Base-by-base conservation (phyloP, 2,329 filamentous ascomycete genomes). In the Fusarium palustre region DNA sequence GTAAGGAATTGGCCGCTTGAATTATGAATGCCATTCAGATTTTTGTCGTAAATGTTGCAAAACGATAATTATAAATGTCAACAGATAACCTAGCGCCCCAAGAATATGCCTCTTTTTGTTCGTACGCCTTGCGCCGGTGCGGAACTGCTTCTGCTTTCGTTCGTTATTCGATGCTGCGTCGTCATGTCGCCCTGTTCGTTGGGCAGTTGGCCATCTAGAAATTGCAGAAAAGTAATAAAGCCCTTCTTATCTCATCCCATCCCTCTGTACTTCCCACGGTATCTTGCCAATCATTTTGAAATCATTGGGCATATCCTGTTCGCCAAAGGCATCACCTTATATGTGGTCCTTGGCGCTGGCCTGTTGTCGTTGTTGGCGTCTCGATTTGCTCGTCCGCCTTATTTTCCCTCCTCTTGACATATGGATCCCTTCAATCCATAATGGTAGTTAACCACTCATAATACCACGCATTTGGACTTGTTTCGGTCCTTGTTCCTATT, bases 121-220 rank as follows among this genome's bases (percentile, higher is more conserved):
- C 74, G 73, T 79, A 76, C 79, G 77, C 79, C 79, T 76, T 80
- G 79, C 79, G 79, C 79, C 79, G 74, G 71, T 78, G 73, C 74
- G 76, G 74, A 76, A 74, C 73, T 76, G 70, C 70, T 69, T 75
- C 71, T 74, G 68, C 68, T 76, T 71, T 75, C 64, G 69, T 77
- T 78, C 72, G 73, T 77, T 69, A 71, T 74, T 73, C 68, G 71
- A 78, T 77, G 76, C 73, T 76, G 73, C 75, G 72, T 78, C 71
- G 70, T 75, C 68, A 73, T 75, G 69, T 75, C 64, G 74, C 68
- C 70, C 72, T 73, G 48, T 53, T 72, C 48, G 62, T 74, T 58
- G 70, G 65, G 73, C 64, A 65, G 59, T 64, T 69, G 69, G 66
- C 67, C 69, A 71, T 72, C 66, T 71, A 72, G 74, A 72, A 70